Percentiles rank a stretch among this genome's conserved stretches.
Conservation (phyloP, 495 filamentous ascomycete species). For the Penicillium goetzii region DNA sequence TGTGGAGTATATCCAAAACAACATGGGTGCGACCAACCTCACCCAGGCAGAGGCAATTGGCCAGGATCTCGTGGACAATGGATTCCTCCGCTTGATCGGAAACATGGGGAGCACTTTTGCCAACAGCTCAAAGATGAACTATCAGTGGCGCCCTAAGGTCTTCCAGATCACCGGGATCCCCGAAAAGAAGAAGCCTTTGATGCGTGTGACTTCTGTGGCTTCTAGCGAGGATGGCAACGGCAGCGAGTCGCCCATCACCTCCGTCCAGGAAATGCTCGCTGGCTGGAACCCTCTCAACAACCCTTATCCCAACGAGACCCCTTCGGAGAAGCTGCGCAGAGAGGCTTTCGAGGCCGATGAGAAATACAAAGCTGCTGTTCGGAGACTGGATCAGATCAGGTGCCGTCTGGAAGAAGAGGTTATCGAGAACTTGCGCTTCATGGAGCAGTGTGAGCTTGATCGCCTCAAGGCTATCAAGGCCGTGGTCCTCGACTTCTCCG, state of each 20-base stretch:
- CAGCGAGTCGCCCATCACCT: slow-evolving; percentile 72
- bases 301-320: slow-evolving; percentile 87
- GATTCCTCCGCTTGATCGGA: slow-evolving; percentile 87
- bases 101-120: slow-evolving; percentile 95
- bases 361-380: slow-evolving; percentile 82
- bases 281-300: slow-evolving; percentile 93
- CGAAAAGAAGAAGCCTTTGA: slow-evolving; percentile 76
- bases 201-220: slow-evolving; percentile 70
- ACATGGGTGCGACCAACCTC: slow-evolving; percentile 80
- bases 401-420: slow-evolving; percentile 95
- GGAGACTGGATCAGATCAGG: slow-evolving; percentile 83
- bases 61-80: slow-evolving; percentile 85
- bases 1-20: slow-evolving; percentile 88
- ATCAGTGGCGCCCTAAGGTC: slow-evolving; percentile 93
- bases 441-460: slow-evolving; percentile 97
- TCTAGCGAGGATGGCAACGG: slow-evolving; percentile 58
- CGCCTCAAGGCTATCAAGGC: slow-evolving; percentile 97
- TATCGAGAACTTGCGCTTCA: slow-evolving; percentile 87
- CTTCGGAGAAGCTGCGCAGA: slow-evolving; percentile 79
- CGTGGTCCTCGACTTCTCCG: slow-evolving; percentile 96
- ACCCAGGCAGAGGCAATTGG: slow-evolving; percentile 91
- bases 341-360: slow-evolving; percentile 93
- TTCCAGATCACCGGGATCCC: slow-evolving; percentile 87
- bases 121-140: slow-evolving; percentile 95
- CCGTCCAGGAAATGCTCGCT: slow-evolving; percentile 83